Evolutionary conservation across 768 basidiomycete species (phyloP).

Genomic region (Trametes cingulata): DNA sequence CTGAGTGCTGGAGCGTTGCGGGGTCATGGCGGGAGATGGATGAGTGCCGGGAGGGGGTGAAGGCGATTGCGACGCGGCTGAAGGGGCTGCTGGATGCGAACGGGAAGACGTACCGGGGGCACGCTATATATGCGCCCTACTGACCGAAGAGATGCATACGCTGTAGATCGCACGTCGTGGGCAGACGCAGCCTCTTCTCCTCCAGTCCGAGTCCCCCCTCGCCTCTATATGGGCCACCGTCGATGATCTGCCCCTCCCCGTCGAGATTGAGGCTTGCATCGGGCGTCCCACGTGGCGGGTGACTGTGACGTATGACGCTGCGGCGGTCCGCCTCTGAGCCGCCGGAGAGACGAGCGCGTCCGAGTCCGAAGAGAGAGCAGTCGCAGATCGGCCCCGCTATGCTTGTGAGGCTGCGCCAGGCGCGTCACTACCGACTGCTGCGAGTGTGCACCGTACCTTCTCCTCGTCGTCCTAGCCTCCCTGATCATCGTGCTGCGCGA

Average conservation of each 20-base stretch:
- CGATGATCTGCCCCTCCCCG: neutral
- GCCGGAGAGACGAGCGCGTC: neutral
- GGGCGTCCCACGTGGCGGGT: slow-evolving; percentile 4
- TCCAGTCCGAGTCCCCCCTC: too few relatives aligned
- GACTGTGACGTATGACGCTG: neutral
- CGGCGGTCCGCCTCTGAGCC: neutral
- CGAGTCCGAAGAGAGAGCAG: neutral
- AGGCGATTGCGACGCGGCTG: slow-evolving; percentile 60
- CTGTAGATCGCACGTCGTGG: neutral
- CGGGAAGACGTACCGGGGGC: slow-evolving; percentile 44
- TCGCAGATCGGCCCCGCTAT: slow-evolving; percentile 5
- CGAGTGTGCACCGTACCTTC: too few relatives aligned
- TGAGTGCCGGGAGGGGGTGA: slow-evolving; percentile 62
- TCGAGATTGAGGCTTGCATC: slow-evolving; percentile 3
- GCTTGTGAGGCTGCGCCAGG: neutral
- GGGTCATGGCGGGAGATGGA: slow-evolving; percentile 69
- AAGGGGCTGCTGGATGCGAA: slow-evolving; percentile 57
- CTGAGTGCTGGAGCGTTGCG: slow-evolving; percentile 78
- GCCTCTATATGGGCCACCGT: neutral
- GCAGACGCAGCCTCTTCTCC: too few relatives aligned
- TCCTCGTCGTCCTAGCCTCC: slow-evolving; percentile 9
- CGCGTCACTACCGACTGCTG: neutral
- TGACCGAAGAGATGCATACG: neutral
- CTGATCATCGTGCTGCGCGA: slow-evolving; percentile 9
- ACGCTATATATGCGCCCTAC: slow-evolving; percentile 39